These are phyloP conservation scores for Umbelopsis vinacea DNA, from an alignment of 192 early-diverging fungal genomes.

Conservation along the genomic window DNA sequence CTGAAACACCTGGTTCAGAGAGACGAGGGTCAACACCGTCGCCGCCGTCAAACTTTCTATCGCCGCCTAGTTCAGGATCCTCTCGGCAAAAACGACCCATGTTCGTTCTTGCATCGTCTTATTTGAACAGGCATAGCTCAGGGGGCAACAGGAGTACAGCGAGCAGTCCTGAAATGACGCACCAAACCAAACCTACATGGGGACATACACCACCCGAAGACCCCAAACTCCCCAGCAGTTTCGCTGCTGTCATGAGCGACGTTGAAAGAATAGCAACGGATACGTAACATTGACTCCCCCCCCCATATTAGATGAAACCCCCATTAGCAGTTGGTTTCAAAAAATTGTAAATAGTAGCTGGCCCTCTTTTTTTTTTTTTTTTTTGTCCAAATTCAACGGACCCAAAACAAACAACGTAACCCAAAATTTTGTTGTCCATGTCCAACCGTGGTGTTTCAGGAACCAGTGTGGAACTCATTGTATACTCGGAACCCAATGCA, in stretches of 20 bases:
- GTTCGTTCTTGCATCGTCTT: constrained; percentile 45
- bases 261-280: constrained; percentile 15
- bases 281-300: background rate
- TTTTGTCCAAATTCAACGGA: background rate
- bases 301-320: background rate
- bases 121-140: constrained; percentile 26
- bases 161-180: constrained; percentile 3
- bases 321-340: too few species aligned
- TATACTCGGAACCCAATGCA: constrained; percentile 7
- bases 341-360: constrained; percentile 8
- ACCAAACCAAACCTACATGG: background rate
- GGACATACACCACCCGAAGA: constrained; percentile 23
- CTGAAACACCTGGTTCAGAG: constrained; percentile 6
- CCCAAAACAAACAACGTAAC: constrained; percentile 2
- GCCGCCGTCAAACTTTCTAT: background rate
- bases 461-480: background rate
- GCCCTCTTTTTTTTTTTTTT: background rate
- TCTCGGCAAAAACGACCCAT: constrained; percentile 34
- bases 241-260: background rate
- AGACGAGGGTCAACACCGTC: constrained; percentile 7
- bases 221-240: background rate
- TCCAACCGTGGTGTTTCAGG: constrained; percentile 12
- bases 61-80: constrained; percentile 15
- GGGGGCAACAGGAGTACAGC: background rate
- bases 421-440: background rate